Base-by-base conservation (phyloP, 208 protist species). In the Trypanosoma lewisi region DNA sequence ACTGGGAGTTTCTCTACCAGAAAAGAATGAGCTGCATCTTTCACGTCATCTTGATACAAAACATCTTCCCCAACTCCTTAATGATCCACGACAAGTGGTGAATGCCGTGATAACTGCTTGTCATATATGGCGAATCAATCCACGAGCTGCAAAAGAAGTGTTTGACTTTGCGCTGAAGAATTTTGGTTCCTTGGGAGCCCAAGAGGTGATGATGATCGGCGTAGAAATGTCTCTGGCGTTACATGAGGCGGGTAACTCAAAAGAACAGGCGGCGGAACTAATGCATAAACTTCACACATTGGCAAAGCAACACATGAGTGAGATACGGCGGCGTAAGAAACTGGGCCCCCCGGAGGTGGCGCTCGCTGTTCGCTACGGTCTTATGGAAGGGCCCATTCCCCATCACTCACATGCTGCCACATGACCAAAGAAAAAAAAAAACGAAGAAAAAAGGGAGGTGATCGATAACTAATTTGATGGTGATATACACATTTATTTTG, bases 191-290 rank as follows among this genome's bases (percentile, higher is more conserved):
- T 36, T 89, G 61, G 65, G 77, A 17, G 74, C 75, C 16, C 77
- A 85, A 65, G 79, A 89, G 41, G 48, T 42, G 30, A 55, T 88
- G 47, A 41, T 77, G 25, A 61, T 88, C 25, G 80, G 82, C 67
- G 63, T 68, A 62, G 63, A 79, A 41, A 47, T 69, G 1, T 50
- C 53, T 1, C 60, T 70, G 30, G 28, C 62, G 14, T 27, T 86
- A 17, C 39, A 36, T 19, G 27, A 52, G 19, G 27, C 37, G 3
- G 53, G 31, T 11, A 21, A 41, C 0, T 47, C 48, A 37, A n/a
- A 19, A 34, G 34, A 47, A 25, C 28, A 59, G 23, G 33, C 57
- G 2, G 12, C 50, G 28, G 21, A 30, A 23, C 5, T 52, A 11
- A 23, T 66, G 23, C 21, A 37, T 14, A 39, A 61, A 11, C 34